phyloP scores from a whole-genome alignment of 139 green algal genomes.

The Chlorella vulgaris region DNA sequence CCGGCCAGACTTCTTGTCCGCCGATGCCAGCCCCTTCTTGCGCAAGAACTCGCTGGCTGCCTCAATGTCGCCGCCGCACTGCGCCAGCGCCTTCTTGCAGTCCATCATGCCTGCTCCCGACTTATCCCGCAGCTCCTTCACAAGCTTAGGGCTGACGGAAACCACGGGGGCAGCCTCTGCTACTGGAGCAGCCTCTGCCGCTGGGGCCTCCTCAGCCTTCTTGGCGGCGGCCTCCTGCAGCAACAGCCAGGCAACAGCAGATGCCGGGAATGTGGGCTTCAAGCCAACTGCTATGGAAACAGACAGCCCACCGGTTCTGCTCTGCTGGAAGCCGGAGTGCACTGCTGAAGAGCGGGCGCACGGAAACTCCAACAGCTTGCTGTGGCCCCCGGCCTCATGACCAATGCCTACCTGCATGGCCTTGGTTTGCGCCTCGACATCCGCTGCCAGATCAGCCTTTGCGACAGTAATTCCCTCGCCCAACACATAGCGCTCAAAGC shows the following conservation, averaged over 20 bases:
- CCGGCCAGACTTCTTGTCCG: constrained; percentile 96
- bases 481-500: constrained; percentile 85
- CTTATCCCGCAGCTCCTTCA: constrained; percentile 88
- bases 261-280: too few species aligned
- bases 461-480: constrained; percentile 92
- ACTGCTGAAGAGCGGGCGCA: too few species aligned
- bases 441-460: constrained; percentile 80
- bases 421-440: constrained; percentile 87
- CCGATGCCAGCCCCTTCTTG: constrained; percentile 92
- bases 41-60: constrained; percentile 73
- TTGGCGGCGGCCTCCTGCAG: constrained; percentile 54
- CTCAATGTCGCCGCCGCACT: constrained; percentile 84
- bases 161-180: constrained; percentile 20
- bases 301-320: too few species aligned
- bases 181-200: constrained; percentile 38
- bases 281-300: too few species aligned
- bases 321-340: too few species aligned
- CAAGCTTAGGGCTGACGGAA: constrained; percentile 61
- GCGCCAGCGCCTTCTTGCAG: constrained; percentile 98
- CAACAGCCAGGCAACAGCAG: background rate
- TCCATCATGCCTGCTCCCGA: constrained; percentile 98
- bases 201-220: constrained; percentile 53
- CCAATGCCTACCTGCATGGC: constrained; percentile 47
- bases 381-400: background rate
- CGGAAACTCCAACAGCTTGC: too few species aligned